These are phyloP conservation scores for Microbotryum silenes-acaulis DNA, from an alignment of 1,284 basidiomycete species.

Conservation along the genomic window DNA sequence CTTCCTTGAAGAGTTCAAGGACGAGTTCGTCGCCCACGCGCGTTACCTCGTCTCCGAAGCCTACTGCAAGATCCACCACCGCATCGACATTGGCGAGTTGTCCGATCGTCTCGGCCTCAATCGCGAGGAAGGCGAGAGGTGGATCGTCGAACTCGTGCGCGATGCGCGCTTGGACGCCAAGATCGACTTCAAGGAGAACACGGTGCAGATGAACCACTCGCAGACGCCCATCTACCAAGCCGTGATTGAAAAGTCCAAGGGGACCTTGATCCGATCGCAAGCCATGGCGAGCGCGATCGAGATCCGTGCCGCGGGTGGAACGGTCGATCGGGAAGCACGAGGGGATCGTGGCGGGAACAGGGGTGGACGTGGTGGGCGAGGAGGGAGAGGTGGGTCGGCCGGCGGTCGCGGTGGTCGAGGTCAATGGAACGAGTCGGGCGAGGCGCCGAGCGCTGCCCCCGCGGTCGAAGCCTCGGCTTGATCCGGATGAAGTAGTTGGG, in stretches of 20 bases:
- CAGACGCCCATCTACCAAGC: constrained; percentile 85
- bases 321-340: constrained; percentile 20
- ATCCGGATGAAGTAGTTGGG: too few relatives aligned
- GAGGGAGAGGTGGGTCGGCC: constrained; percentile 7
- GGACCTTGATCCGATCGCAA: constrained; percentile 82
- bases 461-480: too few relatives aligned
- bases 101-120: constrained; percentile 87
- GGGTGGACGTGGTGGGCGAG: constrained; percentile 15
- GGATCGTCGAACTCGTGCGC: constrained; percentile 97
- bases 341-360: constrained; percentile 15
- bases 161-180: constrained; percentile 96
- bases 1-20: constrained; percentile 81
- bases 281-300: constrained; percentile 79
- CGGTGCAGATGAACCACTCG: constrained; percentile 89
- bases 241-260: constrained; percentile 92
- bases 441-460: too few relatives aligned
- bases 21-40: constrained; percentile 92
- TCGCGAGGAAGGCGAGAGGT: constrained; percentile 91
- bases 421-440: too few relatives aligned
- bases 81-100: constrained; percentile 89
- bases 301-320: constrained; percentile 42
- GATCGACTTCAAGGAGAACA: constrained; percentile 96
- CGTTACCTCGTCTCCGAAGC: constrained; percentile 92
- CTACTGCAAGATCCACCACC: constrained; percentile 94
- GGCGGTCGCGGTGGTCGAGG: constrained; percentile 1